These are phyloP conservation scores for Oryza longistaminata DNA, from an alignment of 176 grass and related monocot species.

Conservation along the genomic window DNA sequence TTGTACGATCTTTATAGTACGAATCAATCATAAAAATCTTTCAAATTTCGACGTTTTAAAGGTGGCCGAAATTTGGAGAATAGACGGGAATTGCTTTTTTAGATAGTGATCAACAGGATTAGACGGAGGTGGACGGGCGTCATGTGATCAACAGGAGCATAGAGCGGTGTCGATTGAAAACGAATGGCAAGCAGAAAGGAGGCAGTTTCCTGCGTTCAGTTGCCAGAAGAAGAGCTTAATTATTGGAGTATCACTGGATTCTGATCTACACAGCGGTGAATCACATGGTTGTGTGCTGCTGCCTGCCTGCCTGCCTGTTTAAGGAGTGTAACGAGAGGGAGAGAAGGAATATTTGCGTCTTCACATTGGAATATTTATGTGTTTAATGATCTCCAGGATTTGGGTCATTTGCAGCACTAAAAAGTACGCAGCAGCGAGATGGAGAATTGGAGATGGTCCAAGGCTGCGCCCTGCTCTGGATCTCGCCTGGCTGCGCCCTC, in stretches of 20 bases:
- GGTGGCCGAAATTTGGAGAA: no score
- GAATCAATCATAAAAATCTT: no score
- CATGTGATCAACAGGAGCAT: background rate
- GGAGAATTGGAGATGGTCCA: slow-evolving; percentile 8
- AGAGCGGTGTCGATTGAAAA: background rate
- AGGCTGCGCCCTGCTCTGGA: background rate
- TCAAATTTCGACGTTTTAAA: no score
- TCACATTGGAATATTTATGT: background rate
- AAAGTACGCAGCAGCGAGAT: background rate
- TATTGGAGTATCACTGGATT: background rate
- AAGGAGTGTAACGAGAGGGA: background rate
- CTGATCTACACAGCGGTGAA: slow-evolving; percentile 7
- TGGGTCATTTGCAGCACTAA: slow-evolving; percentile 31
- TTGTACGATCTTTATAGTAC: no score
- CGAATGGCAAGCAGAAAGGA: no score
- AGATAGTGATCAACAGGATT: background rate
- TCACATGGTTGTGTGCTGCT: slow-evolving; percentile 7
- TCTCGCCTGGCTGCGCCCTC: background rate
- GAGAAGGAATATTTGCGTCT: slow-evolving; percentile 5
- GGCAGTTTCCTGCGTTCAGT: background rate
- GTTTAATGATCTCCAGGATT: slow-evolving; percentile 23
- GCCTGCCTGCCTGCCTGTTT: background rate
- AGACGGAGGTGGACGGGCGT: no score
- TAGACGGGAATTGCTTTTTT: no score
- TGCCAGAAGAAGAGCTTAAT: background rate